phyloP scores from a whole-genome alignment of 1,139 yeast genomes.

The Arxiozyma slooffiae region DNA sequence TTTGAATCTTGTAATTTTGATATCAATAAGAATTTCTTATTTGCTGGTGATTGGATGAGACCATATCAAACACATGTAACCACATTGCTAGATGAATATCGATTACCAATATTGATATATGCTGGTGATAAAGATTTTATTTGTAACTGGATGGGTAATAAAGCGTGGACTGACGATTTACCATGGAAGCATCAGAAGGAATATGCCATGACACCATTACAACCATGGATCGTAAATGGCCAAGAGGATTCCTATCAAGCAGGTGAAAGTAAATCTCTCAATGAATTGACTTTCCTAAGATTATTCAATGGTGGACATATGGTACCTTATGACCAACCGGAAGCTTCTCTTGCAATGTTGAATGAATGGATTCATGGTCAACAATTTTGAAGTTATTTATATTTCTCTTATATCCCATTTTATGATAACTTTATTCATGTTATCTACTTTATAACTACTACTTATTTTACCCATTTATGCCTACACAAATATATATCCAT shows the following conservation, averaged over 20 bases:
- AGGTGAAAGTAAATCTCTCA: constrained; percentile 49
- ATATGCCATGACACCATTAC: constrained; percentile 37
- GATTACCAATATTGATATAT: constrained; percentile 61
- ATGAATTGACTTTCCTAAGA: constrained; percentile 51
- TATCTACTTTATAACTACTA: neutral
- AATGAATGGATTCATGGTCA: constrained; percentile 60
- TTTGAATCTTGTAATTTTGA: constrained; percentile 83
- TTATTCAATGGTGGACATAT: constrained; percentile 62
- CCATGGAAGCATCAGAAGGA: constrained; percentile 55
- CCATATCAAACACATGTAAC: constrained; percentile 60
- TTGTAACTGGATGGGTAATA: constrained; percentile 81
- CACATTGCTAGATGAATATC: constrained; percentile 42
- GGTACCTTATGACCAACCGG: constrained; percentile 80
- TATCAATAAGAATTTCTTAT: constrained; percentile 69
- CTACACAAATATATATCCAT: neutral
- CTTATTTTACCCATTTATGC: neutral
- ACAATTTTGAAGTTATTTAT: neutral
- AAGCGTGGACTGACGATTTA: constrained; percentile 67
- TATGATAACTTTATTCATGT: neutral
- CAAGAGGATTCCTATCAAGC: constrained; percentile 44
- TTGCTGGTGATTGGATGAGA: constrained; percentile 90
- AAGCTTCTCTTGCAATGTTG: constrained; percentile 61
- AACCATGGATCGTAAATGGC: constrained; percentile 34
- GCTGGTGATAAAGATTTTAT: constrained; percentile 85
- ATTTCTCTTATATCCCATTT: neutral